Evolutionary conservation across 2,329 filamentous ascomycete genomes (phyloP).

Genomic region (Calonectria pauciramosa): DNA sequence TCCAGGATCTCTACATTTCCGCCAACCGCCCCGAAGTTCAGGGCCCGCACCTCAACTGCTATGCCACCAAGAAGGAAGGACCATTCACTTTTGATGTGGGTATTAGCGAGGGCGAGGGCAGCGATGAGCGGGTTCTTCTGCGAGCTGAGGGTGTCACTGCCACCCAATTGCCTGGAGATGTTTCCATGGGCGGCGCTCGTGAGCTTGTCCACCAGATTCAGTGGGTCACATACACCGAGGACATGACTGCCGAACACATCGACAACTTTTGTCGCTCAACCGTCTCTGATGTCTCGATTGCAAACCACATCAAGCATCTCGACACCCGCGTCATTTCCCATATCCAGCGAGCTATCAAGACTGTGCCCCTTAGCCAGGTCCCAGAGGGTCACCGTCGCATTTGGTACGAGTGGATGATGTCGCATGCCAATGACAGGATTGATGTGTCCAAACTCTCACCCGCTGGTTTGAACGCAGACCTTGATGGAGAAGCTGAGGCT

Average conservation of each 20-base stretch:
- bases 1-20: constrained; percentile 17
- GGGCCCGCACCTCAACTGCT: constrained; percentile 15
- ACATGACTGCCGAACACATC: constrained; percentile 12
- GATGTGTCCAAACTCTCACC: constrained; percentile 7
- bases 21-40: constrained; percentile 1
- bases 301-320: constrained; percentile 14
- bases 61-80: constrained; percentile 15
- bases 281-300: background rate
- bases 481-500: constrained; percentile 19
- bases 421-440: constrained; percentile 8
- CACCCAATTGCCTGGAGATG: constrained; percentile 11
- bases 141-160: constrained; percentile 16
- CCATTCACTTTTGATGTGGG: constrained; percentile 16
- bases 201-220: constrained; percentile 22
- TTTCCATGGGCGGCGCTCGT: constrained; percentile 2
- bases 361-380: background rate
- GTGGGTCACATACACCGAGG: constrained; percentile 12
- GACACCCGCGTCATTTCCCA: constrained; percentile 13
- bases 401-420: constrained; percentile 26
- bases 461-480: constrained; percentile 1
- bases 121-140: background rate
- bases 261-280: constrained; percentile 8
- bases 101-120: constrained; percentile 4
- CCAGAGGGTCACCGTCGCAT: constrained; percentile 12
- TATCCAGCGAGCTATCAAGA: constrained; percentile 20